Percentiles rank a stretch among this genome's conserved stretches.
Evolutionary conservation across 1,139 yeast species (phyloP).

Genomic region (Yamadazyma friedrichii): DNA sequence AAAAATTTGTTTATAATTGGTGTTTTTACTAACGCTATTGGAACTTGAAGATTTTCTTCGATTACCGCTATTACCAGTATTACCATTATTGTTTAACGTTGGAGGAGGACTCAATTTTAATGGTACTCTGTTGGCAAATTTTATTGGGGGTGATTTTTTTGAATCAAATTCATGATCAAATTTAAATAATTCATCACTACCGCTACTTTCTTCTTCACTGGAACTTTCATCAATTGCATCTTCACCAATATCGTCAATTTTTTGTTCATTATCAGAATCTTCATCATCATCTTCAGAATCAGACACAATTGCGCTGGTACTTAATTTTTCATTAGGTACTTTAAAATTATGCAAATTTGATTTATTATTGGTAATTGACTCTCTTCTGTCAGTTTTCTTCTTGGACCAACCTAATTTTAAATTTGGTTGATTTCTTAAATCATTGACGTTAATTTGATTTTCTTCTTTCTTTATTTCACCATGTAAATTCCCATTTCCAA

Average conservation of each 20-base stretch:
- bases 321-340: slow-evolving; percentile 38
- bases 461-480: neutral
- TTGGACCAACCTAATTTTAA: slow-evolving; percentile 48
- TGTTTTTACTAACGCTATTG: slow-evolving; percentile 14
- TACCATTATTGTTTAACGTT: slow-evolving; percentile 8
- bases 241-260: slow-evolving; percentile 18
- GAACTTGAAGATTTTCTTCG: slow-evolving; percentile 33
- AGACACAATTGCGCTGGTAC: slow-evolving; percentile 34
- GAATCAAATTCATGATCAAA: slow-evolving; percentile 43
- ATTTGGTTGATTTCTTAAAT: slow-evolving; percentile 39
- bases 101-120: slow-evolving; percentile 41
- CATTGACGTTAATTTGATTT: slow-evolving; percentile 31
- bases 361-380: slow-evolving; percentile 51
- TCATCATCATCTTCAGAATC: slow-evolving; percentile 48
- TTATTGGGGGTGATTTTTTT: slow-evolving; percentile 35
- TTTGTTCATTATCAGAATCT: slow-evolving; percentile 26
- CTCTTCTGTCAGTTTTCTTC: slow-evolving; percentile 42
- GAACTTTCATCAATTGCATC: slow-evolving; percentile 16
- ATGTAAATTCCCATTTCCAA: neutral
- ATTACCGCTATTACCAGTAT: slow-evolving; percentile 6
- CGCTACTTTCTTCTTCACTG: slow-evolving; percentile 23
- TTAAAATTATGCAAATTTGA: slow-evolving; percentile 46
- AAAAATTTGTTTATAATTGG: slow-evolving; percentile 28
- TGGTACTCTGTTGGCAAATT: slow-evolving; percentile 48
- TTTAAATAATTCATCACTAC: slow-evolving; percentile 32